Percentiles rank a stretch among this genome's conserved stretches.
These are phyloP conservation scores for Candida adriatica DNA, from an alignment of 805 yeast genomes.

Conservation along the genomic window DNA sequence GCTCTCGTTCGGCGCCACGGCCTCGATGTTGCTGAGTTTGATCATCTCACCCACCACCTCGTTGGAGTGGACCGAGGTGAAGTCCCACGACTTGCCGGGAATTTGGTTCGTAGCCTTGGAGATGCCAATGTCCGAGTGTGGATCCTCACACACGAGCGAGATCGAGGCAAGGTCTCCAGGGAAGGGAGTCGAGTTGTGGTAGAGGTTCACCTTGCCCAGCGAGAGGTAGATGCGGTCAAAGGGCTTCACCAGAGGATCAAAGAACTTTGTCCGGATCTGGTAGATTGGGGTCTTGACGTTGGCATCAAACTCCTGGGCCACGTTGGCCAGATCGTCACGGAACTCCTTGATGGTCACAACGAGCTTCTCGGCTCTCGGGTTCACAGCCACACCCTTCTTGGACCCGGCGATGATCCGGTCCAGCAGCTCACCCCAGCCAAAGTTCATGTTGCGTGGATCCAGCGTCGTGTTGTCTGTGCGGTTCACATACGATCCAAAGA, in stretches of 20 bases:
- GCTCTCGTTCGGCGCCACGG: constrained; percentile 42
- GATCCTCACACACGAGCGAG: constrained; percentile 47
- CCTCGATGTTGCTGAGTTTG: constrained; percentile 52
- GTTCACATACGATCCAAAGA: constrained; percentile 63
- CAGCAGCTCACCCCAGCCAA: constrained; percentile 87
- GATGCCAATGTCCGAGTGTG: constrained; percentile 45
- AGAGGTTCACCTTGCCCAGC: constrained; percentile 41
- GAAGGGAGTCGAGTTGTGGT: constrained; percentile 21
- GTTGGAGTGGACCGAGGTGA: constrained; percentile 63
- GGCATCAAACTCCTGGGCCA: constrained; percentile 27
- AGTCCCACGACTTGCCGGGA: constrained; percentile 51
- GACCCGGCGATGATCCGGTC: constrained; percentile 75
- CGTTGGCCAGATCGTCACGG: constrained; percentile 35
- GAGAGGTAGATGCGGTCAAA: constrained; percentile 56
- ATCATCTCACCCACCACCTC: constrained; percentile 71
- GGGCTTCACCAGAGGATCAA: constrained; percentile 53
- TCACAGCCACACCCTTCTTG: constrained; percentile 68
- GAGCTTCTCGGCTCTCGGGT: constrained; percentile 71
- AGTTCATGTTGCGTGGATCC: constrained; percentile 37
- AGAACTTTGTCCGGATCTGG: constrained; percentile 57
- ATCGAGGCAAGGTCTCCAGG: constrained; percentile 29
- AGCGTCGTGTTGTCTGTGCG: constrained; percentile 26
- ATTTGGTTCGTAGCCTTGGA: constrained; percentile 63
- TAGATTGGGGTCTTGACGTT: constrained; percentile 46
- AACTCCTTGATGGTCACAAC: constrained; percentile 70